Evolutionary conservation across 257 asterid species (phyloP).

Genomic region (Solanum lignicaule): DNA sequence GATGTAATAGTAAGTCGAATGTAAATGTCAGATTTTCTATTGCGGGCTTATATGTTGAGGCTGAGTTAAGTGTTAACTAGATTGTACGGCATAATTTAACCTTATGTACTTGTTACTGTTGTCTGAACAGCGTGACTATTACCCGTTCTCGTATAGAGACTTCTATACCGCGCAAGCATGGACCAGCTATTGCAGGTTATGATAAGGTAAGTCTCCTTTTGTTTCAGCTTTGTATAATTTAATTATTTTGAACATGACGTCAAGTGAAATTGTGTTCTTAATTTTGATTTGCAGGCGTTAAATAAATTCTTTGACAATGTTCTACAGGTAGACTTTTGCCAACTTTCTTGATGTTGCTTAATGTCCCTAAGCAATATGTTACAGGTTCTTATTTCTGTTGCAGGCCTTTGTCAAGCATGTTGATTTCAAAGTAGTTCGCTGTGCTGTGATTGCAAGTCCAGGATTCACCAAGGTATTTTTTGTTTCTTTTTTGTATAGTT

Average conservation of each 20-base stretch:
- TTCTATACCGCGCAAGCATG: constrained; percentile 97
- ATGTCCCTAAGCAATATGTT: neutral
- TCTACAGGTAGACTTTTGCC: constrained; percentile 39
- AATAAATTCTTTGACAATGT: constrained; percentile 75
- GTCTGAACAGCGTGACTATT: constrained; percentile 58
- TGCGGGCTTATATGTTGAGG: neutral
- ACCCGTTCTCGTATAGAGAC: constrained; percentile 83
- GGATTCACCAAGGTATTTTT: constrained; percentile 86
- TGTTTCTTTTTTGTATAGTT: neutral
- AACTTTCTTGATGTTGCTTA: constrained; percentile 1
- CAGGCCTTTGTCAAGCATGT: constrained; percentile 80
- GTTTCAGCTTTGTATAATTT: neutral
- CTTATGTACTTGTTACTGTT: constrained; percentile 1
- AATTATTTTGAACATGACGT: neutral
- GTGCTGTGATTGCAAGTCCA: constrained; percentile 99
- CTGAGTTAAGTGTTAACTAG: neutral
- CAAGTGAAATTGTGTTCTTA: neutral
- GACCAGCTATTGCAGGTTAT: constrained; percentile 89
- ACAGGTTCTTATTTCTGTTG: constrained; percentile 10
- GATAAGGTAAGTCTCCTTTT: constrained; percentile 55
- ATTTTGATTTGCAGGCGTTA: constrained; percentile 56
- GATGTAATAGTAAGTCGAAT: neutral
- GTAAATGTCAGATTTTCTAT: neutral
- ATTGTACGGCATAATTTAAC: neutral
- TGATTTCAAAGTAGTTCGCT: constrained; percentile 82